A percentile compares a stretch with the other conserved stretches of the same genome.
These are phyloP conservation scores for Tubosaeta sp. DNA, from an alignment of 768 basidiomycete genomes.

Conservation along the genomic window DNA sequence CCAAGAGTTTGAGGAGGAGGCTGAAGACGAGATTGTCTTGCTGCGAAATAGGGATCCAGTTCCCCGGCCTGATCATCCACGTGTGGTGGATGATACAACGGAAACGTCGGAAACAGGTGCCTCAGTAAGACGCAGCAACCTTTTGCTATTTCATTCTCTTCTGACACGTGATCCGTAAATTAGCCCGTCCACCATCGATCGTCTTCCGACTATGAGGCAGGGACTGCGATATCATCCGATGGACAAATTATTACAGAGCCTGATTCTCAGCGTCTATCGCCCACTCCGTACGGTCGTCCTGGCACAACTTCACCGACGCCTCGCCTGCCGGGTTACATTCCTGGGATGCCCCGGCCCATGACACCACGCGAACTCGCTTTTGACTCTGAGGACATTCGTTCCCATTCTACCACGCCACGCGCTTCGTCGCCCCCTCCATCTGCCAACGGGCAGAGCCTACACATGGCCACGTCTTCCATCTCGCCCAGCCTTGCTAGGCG, in stretches of 20 bases:
- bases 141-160: slow-evolving; percentile 8
- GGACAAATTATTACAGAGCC: slow-evolving; percentile 45
- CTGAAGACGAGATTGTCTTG: slow-evolving; percentile 74
- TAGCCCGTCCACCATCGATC: slow-evolving; percentile 30
- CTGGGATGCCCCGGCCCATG: slow-evolving; percentile 89
- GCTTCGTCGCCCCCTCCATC: slow-evolving; percentile 60
- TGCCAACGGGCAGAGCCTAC: slow-evolving; percentile 31
- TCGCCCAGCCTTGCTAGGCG: slow-evolving; percentile 43
- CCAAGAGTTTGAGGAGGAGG: slow-evolving; percentile 69
- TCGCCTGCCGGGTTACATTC: slow-evolving; percentile 77
- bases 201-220: slow-evolving; percentile 50
- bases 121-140: slow-evolving; percentile 22
- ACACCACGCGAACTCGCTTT: slow-evolving; percentile 69
- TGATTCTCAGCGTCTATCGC: slow-evolving; percentile 54
- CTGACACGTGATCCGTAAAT: slow-evolving; percentile 16
- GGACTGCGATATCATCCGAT: slow-evolving; percentile 70
- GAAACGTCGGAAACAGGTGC: slow-evolving; percentile 15
- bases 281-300: slow-evolving; percentile 51
- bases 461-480: slow-evolving; percentile 33
- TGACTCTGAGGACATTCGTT: slow-evolving; percentile 71
- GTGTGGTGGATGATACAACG: slow-evolving; percentile 15
- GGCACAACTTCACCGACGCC: slow-evolving; percentile 47
- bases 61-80: slow-evolving; percentile 34
- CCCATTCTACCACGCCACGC: slow-evolving; percentile 69
- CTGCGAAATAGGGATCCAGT: slow-evolving; percentile 54